A percentile compares a stretch with the other conserved stretches of the same genome.
Conservation (phyloP, 495 filamentous ascomycete genomes). For the Rusavskia elegans region DNA sequence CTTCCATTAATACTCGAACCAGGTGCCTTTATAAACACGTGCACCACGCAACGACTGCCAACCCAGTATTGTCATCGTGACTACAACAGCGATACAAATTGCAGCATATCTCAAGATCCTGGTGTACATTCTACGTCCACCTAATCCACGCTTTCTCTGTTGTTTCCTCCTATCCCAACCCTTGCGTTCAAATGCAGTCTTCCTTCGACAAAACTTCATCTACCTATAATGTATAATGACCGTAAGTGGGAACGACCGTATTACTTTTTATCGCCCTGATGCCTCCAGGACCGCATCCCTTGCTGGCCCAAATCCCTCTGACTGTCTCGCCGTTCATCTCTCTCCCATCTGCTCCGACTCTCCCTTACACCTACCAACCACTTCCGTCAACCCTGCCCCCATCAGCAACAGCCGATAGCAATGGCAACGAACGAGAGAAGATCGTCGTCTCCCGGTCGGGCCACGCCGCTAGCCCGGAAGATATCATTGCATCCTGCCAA, state of each 20-base stretch:
- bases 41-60: no score
- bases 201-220: no score
- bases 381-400: conserved; percentile 75
- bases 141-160: background rate
- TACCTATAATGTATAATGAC: conserved; percentile 9
- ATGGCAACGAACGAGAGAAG: conserved; percentile 30
- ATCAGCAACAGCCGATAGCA: conserved; percentile 43
- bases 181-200: background rate
- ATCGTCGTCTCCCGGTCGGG: conserved; percentile 59
- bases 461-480: conserved; percentile 63
- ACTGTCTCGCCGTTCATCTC: conserved; percentile 90
- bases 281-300: conserved; percentile 55
- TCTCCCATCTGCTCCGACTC: conserved; percentile 75
- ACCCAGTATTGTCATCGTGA: no score
- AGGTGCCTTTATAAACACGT: no score
- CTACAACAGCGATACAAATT: no score
- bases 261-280: conserved; percentile 6
- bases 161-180: background rate
- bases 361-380: conserved; percentile 88
- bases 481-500: conserved; percentile 65
- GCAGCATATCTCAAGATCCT: no score
- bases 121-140: no score
- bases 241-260: conserved; percentile 1
- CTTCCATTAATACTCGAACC: no score
- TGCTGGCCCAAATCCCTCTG: conserved; percentile 81